A percentile compares a stretch with the other conserved stretches of the same genome.
These are phyloP conservation scores for Boletus rubroflammeus DNA, from an alignment of 768 basidiomycete genomes.

Conservation along the genomic window DNA sequence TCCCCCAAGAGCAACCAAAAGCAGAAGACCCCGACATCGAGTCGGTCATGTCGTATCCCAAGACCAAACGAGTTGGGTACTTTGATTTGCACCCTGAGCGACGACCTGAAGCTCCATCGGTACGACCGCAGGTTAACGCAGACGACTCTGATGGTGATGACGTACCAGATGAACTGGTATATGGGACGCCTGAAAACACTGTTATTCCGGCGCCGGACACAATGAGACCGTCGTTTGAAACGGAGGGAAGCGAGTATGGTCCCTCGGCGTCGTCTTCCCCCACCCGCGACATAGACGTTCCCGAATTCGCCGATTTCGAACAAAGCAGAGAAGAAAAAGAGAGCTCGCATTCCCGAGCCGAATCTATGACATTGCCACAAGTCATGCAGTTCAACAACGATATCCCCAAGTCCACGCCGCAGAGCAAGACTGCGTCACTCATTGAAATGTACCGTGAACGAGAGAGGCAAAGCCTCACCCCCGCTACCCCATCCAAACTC, in stretches of 20 bases:
- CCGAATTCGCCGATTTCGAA: constrained; percentile 27
- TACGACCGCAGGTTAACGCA: constrained; percentile 27
- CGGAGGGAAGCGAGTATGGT: constrained; percentile 32
- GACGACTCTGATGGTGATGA: constrained; percentile 36
- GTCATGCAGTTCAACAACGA: constrained; percentile 10
- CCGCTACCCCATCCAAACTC: constrained; percentile 27
- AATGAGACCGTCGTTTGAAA: constrained; percentile 32
- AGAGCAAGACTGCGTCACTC: constrained; percentile 69
- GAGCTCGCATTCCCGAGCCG: constrained; percentile 23
- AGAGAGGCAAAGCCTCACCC: constrained; percentile 42
- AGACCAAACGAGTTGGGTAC: constrained; percentile 52
- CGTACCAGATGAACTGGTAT: constrained; percentile 34
- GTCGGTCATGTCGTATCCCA: constrained; percentile 36
- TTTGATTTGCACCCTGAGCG: constrained; percentile 80
- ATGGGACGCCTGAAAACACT: constrained; percentile 24
- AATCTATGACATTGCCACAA: constrained; percentile 29
- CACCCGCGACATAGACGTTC: constrained; percentile 29
- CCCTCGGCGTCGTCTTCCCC: constrained; percentile 30
- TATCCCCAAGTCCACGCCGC: constrained; percentile 20
- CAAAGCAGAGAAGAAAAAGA: constrained; percentile 22
- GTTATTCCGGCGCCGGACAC: constrained; percentile 19
- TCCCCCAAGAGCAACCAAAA: constrained; percentile 37
- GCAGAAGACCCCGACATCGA: constrained; percentile 46
- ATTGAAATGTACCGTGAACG: constrained; percentile 84
- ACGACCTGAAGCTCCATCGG: constrained; percentile 35